phyloP scores from a whole-genome alignment of 1,139 yeast species.

The Candida anutae region DNA sequence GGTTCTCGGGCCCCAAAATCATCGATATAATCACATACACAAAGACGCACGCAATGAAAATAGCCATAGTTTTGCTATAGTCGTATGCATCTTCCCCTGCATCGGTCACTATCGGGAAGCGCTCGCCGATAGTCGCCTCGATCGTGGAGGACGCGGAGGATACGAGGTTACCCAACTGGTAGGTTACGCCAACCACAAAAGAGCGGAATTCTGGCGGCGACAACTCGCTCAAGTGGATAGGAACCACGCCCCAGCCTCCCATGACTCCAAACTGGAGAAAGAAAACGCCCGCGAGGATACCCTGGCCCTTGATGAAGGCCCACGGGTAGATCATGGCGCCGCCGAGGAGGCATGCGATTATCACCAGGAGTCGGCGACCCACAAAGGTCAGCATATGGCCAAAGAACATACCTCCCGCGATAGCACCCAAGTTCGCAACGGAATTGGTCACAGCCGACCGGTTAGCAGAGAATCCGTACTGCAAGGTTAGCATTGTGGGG shows the following conservation, averaged over 20 bases:
- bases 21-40: conserved; percentile 19
- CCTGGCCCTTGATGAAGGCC: conserved; percentile 13
- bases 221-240: conserved; percentile 28
- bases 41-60: conserved; percentile 31
- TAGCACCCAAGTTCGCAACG: conserved; percentile 66
- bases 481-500: conserved; percentile 54
- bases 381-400: conserved; percentile 55
- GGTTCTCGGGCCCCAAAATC: conserved; percentile 30
- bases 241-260: conserved; percentile 35
- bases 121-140: conserved; percentile 25
- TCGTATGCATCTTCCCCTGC: conserved; percentile 14
- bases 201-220: conserved; percentile 29
- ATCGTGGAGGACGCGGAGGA: conserved; percentile 31
- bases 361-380: conserved; percentile 50
- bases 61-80: conserved; percentile 32
- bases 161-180: conserved; percentile 33
- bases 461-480: conserved; percentile 41
- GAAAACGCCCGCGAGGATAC: conserved; percentile 18
- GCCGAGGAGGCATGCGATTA: conserved; percentile 54
- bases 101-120: conserved; percentile 17
- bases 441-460: conserved; percentile 59
- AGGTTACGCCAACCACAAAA: conserved; percentile 29
- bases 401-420: conserved; percentile 53
- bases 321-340: conserved; percentile 61
- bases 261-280: conserved; percentile 23